Conservation (phyloP, 2,329 filamentous ascomycete species). For the Penicillium verrucosum region DNA sequence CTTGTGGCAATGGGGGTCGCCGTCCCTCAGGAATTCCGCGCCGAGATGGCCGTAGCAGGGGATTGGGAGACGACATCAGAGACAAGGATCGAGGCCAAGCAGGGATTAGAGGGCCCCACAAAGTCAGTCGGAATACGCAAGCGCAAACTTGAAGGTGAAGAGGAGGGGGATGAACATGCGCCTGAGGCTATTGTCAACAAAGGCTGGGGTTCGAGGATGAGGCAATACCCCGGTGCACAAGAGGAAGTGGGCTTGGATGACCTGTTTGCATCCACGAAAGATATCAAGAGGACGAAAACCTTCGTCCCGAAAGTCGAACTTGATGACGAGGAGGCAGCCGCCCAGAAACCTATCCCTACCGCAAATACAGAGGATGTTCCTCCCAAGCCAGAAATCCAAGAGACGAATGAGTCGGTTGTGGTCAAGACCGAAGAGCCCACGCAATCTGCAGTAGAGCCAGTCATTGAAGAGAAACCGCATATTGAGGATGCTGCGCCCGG, state of each 20-base stretch:
- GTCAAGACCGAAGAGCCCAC: conserved; percentile 31
- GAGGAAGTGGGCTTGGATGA: conserved; percentile 43
- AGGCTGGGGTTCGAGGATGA: conserved; percentile 45
- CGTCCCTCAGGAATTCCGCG: conserved; percentile 72
- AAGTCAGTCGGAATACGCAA: conserved; percentile 46
- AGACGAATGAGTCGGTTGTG: conserved; percentile 10
- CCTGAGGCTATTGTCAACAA: conserved; percentile 36
- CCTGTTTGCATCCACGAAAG: conserved; percentile 42
- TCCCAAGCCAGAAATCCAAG: conserved; percentile 7
- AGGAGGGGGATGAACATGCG: conserved; percentile 37
- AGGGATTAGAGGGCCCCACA: conserved; percentile 37
- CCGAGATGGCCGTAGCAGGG: conserved; percentile 81
- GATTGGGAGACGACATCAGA: conserved; percentile 75
- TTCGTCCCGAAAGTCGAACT: conserved; percentile 10
- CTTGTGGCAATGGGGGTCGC: conserved; percentile 82
- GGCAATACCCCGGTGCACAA: conserved; percentile 39
- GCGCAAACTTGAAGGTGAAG: conserved; percentile 44
- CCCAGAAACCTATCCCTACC: conserved; percentile 3
- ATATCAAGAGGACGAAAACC: conserved; percentile 36
- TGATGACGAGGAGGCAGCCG: conserved; percentile 13
- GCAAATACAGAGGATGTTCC: conserved; percentile 18
- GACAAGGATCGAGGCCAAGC: conserved; percentile 41
- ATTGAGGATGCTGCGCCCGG: conserved; percentile 27
- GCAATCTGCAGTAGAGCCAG: conserved; percentile 1
- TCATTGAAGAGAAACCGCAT: conserved; percentile 12